Base-by-base conservation (phyloP, 495 filamentous ascomycete genomes). In the Trypethelium eluteriae region DNA sequence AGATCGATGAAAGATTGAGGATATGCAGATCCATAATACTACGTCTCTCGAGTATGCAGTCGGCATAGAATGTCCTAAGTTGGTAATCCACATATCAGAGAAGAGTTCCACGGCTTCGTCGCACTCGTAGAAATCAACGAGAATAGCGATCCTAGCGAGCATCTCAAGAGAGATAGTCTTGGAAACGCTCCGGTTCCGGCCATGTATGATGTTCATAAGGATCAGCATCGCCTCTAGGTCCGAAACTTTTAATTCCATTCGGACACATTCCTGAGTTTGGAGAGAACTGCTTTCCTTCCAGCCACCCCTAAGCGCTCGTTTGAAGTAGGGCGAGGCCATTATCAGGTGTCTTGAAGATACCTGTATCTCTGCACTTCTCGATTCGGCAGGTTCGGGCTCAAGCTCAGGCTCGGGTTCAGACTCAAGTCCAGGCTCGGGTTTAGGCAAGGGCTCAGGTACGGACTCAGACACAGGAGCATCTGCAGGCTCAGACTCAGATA, bases 331-430 rank as follows among this genome's bases (percentile, higher is more conserved):
- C 1, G 82, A 86, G 2, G 79, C 77, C 25, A 84, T 67, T 0
- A 69, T 75, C 18, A 86, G 70, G 68, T 85, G 81, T 39, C 78
- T 80, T 2, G 82, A 82, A 14, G 82, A 85, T 7, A 84, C 80
- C 56, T 78, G 81, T 57, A 79, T 71, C 41, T 46, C 41, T 46
- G 41, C 41, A 1, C 9, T 16, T 46, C 16, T 46, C 9, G 41
- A 46, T 16, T 46, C 41, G 16, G 1, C 41, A 1, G 41, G 41
- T 9, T 46, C 16, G 16, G 41, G 41, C 41, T 7, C 1, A 16
- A 16, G 7, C 16, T 16, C 41, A 1, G 41, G 16, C 16, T 46
- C 9, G 41, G 16, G 7, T 46, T 1, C 41, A 46, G 41, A 46
- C 16, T 46, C 16, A 16, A 46, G 7, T 16, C 0, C 16, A 1